Evolutionary conservation across 495 filamentous ascomycete genomes (phyloP), one percentile per base, ranked within the genome.

Genomic region (Penicillium lividum): DNA sequence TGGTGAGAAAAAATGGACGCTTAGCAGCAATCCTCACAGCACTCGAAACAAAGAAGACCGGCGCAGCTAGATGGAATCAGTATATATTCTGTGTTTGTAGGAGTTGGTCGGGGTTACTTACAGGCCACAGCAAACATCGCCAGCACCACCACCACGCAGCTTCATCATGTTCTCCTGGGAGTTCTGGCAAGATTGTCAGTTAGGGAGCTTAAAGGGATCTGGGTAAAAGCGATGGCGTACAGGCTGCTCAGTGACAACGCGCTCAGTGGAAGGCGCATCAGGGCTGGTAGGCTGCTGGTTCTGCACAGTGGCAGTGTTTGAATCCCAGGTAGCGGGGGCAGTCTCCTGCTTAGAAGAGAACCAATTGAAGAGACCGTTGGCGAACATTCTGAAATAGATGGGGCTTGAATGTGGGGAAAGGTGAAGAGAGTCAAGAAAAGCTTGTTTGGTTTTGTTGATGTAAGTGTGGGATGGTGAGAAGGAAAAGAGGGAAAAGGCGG

Each of bases 101-200:
- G 51, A 54, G 46, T 28, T 9, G 25, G 15, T 4, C 42, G 4
- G 22, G 53, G 38, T 7, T 43, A 68, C 75, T 65, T 68, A 79
- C 77, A 77, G 18, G 68, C 77, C 77, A 52, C 77, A 79, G 71
- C 77, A 79, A 47, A 78, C 57, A 18, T 72, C 76, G 31, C 72
- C 71, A 6, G 58, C 70, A 54, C 68, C 71, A 61, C 77, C 77
- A 60, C 77, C 75, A 38, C 77, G 77, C n/a, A 79, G 68, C 54
- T 68, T 68, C 71, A 75, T 70, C 67, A 72, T 72, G 16, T 69
- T 59, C 54, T 77, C 71, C 31, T 76, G 65, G 34, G 68, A 64
- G 51, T 65, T 56, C 74, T 79, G 50, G 27, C 0, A 31, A 13
- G 11, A 11, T 44, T n/a, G 45, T 49, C 7, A 36, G 6, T 10